Percentiles rank a stretch among this genome's conserved stretches.
These are phyloP conservation scores for Coemansia sp. DNA, from an alignment of 192 early-diverging fungal species.

Conservation along the genomic window DNA sequence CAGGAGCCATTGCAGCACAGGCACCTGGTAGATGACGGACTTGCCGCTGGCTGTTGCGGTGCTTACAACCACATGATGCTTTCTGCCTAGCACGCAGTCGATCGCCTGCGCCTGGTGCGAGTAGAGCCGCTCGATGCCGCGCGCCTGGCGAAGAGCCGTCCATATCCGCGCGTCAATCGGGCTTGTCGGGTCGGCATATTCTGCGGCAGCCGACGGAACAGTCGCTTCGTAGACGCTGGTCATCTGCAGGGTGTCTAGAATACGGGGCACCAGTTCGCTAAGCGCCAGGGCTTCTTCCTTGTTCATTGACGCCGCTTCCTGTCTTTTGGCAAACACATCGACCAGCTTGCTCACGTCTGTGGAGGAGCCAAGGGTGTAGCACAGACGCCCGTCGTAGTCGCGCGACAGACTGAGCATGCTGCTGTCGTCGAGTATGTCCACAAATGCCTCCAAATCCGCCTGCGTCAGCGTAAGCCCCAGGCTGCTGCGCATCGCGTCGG, in stretches of 20 bases:
- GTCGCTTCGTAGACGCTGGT: neutral
- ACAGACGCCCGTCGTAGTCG: neutral
- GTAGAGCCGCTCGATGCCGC: conserved; percentile 57
- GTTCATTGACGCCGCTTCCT: neutral
- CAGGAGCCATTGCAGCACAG: conserved; percentile 59
- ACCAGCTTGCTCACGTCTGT: neutral
- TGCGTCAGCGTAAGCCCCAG: conserved; percentile 1
- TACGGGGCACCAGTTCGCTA: neutral
- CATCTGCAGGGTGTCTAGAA: conserved; percentile 13
- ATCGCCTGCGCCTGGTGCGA: conserved; percentile 74
- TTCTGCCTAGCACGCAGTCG: conserved; percentile 19
- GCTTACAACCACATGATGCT: conserved; percentile 61
- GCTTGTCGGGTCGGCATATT: neutral
- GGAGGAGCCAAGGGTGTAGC: neutral
- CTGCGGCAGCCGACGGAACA: conserved; percentile 1
- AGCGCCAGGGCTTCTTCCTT: neutral
- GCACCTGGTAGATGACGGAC: conserved; percentile 74
- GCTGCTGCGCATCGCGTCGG: conserved; percentile 4
- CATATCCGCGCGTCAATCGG: neutral
- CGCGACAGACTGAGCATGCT: conserved; percentile 17
- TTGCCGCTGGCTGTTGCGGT: conserved; percentile 83
- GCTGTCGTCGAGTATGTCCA: conserved; percentile 16
- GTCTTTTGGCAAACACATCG: neutral
- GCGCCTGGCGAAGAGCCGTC: conserved; percentile 1
- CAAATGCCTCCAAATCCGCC: conserved; percentile 21